Evolutionary conservation across 352 stramenopile species (phyloP).

Genomic region (Elongisporangium prolatum): DNA sequence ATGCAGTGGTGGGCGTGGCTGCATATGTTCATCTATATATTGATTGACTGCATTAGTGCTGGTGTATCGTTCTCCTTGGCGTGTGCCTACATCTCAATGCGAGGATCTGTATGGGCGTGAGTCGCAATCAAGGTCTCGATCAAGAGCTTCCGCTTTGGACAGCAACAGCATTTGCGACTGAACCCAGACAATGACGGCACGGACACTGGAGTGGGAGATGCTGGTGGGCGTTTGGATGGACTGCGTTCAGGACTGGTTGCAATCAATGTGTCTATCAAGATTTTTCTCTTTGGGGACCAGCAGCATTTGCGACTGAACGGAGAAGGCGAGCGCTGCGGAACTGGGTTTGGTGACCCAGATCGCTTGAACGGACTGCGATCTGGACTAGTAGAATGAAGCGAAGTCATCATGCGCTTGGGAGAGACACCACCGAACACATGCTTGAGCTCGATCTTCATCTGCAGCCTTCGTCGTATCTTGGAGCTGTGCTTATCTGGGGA

Average conservation of each 20-base stretch:
- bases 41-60: neutral
- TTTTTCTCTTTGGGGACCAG: neutral
- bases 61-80: neutral
- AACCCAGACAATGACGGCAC: neutral
- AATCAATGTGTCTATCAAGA: neutral
- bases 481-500: constrained; percentile 12
- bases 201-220: neutral
- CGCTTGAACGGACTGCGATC: neutral
- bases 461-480: constrained; percentile 11
- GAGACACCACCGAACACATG: constrained; percentile 6
- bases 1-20: neutral
- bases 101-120: neutral
- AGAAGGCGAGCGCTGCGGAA: neutral
- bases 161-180: neutral
- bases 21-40: neutral
- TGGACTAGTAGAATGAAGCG: neutral
- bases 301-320: neutral
- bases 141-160: neutral
- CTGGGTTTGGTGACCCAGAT: neutral
- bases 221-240: neutral
- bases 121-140: neutral
- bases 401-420: neutral
- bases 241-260: neutral
- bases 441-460: constrained; percentile 38
- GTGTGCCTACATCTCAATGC: neutral